phyloP scores from a whole-genome alignment of 1,284 basidiomycete genomes.

The Grifola frondosa region DNA sequence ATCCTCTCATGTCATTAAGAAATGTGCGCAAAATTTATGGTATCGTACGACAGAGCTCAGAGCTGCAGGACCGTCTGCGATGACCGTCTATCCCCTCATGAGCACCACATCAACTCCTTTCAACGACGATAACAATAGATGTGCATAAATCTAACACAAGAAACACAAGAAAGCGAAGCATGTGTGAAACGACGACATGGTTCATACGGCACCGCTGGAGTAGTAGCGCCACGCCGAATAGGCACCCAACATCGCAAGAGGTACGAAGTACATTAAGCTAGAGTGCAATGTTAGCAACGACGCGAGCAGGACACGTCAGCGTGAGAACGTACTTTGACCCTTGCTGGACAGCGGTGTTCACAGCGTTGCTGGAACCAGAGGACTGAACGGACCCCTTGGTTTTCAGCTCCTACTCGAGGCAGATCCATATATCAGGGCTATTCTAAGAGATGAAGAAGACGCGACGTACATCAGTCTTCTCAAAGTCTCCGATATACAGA shows the following conservation, averaged over 20 bases:
- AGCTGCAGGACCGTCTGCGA: too few species aligned
- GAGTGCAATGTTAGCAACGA: slow-evolving; percentile 10
- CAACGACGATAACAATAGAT: too few species aligned
- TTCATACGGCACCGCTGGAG: slow-evolving; percentile 41
- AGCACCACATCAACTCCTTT: too few species aligned
- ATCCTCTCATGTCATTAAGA: too few species aligned
- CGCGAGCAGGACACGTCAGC: background rate
- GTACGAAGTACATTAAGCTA: slow-evolving; percentile 78
- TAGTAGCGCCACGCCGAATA: slow-evolving; percentile 85
- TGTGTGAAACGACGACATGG: slow-evolving; percentile 1
- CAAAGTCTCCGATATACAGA: slow-evolving; percentile 80
- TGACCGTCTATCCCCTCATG: too few species aligned
- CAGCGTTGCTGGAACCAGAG: slow-evolving; percentile 34
- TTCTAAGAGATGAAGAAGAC: background rate
- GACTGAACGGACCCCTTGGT: slow-evolving; percentile 43
- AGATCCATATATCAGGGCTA: too few species aligned
- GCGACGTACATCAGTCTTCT: slow-evolving; percentile 60
- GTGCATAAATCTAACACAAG: slow-evolving; percentile 16
- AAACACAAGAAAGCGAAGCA: slow-evolving; percentile 7
- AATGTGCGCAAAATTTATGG: too few species aligned
- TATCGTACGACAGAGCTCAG: too few species aligned
- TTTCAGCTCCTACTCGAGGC: slow-evolving; percentile 41
- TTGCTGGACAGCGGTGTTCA: slow-evolving; percentile 56
- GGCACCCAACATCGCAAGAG: slow-evolving; percentile 69
- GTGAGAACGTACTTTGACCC: slow-evolving; percentile 61